Evolutionary conservation across 2,329 filamentous ascomycete species (phyloP), one percentile per base, ranked within the genome.

Genomic region (Dendrostoma leiphaemia): DNA sequence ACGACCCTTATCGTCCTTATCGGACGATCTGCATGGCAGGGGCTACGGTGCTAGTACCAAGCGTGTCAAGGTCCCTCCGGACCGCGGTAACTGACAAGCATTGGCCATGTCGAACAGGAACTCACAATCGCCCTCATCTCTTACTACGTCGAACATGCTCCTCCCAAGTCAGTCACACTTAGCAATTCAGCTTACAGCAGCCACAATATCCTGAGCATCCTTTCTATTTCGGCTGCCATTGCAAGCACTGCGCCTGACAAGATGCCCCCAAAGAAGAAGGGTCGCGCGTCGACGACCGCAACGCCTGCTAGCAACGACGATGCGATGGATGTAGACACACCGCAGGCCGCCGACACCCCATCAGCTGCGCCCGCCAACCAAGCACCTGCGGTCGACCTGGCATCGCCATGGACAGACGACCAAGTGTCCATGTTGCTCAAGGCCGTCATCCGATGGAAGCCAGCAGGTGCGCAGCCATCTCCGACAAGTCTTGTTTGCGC

Each of bases 351-450:
- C 75, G 77, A 85, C 68, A 74, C 77, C 3, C 68, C 72, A 8
- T 71, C 70, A 5, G 74, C 62, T 71, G 73, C 69, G 57, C 73
- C 68, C 43, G 65, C 68, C 5, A 62, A 63, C 70, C 48, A 80
- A 62, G 70, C 71, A 58, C 61, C 70, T 46, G 57, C 68, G 57
- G 60, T 73, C 26, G 71, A 73, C 61, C 69, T 71, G 46, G 82
- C 84, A 53, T 90, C 93, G 60, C 83, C 86, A 24, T 99, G 94
- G 94, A 97, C 91, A 4, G 92, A 96, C 65, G 93, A 97, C 66
- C 94, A 99, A 71, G 88, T 96, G 61, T 91, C 90, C 1, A 92
- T 91, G 37, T 79, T 99, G 1, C 91, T 96, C 74, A 97, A 97
- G 68, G 91, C 86, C 49, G 88, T 97, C 61, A 92, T 97, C 60